Conservation (phyloP, 441 rosid species). For the Iberis amara region DNA sequence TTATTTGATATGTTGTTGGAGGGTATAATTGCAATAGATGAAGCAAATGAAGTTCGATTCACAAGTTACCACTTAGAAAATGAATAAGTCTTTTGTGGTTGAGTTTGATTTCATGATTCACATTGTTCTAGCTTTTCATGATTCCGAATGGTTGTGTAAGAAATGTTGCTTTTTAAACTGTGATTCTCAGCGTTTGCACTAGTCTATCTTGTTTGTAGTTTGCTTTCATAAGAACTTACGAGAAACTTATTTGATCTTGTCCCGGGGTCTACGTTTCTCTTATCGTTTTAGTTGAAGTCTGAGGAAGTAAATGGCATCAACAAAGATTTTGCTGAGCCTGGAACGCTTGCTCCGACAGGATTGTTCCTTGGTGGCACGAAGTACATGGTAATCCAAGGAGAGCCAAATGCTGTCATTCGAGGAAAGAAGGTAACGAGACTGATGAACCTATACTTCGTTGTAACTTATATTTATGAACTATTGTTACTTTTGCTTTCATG, state of each 20-base stretch:
- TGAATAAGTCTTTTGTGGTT: too few relatives aligned
- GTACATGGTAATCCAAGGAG: conserved; percentile 80
- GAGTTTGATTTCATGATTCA: too few relatives aligned
- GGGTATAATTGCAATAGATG: not conserved
- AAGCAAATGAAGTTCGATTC: conserved; percentile 6
- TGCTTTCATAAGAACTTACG: not conserved
- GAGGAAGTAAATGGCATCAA: conserved; percentile 44
- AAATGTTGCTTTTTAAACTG: too few relatives aligned
- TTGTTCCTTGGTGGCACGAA: conserved; percentile 52
- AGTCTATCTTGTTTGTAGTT: not conserved
- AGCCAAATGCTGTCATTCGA: conserved; percentile 63
- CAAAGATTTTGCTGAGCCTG: conserved; percentile 57
- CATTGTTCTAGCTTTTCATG: too few relatives aligned
- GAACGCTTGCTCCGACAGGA: conserved; percentile 71
- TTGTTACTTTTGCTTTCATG: too few relatives aligned
- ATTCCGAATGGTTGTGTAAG: not conserved
- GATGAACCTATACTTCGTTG: not conserved
- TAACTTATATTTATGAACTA: too few relatives aligned
- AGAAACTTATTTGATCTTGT: not conserved
- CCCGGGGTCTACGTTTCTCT: conserved; percentile 1
- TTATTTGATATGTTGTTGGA: too few relatives aligned
- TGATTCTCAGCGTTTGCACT: not conserved
- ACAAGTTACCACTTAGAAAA: not conserved
- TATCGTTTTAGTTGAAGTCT: conserved; percentile 42
- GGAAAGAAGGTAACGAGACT: conserved; percentile 56